Conservation (phyloP, 306 rosid genomes). For the Cucumis hystrix region DNA sequence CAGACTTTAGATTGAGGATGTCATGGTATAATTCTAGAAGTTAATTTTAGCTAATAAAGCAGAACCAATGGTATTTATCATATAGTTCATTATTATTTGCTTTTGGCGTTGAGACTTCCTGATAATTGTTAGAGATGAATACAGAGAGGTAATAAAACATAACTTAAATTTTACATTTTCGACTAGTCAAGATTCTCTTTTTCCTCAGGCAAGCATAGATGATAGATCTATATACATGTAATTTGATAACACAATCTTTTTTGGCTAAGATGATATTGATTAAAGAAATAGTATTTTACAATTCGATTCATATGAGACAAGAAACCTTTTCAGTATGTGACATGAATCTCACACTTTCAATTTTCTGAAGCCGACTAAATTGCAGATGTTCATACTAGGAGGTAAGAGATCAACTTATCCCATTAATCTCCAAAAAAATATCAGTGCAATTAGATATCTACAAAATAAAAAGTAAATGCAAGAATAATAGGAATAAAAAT, state of each 20-base stretch:
- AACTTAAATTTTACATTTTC: not conserved
- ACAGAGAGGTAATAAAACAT: not conserved
- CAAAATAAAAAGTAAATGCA: constrained; percentile 4
- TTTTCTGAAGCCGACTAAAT: constrained; percentile 57
- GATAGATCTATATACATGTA: too few species aligned
- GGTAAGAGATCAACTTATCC: constrained; percentile 57
- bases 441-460: constrained; percentile 57
- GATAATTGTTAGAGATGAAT: not conserved
- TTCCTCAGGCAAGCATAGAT: too few species aligned
- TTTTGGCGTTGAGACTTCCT: not conserved
- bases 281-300: not conserved
- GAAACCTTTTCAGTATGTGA: not conserved
- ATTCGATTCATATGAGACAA: not conserved
- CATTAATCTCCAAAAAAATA: constrained; percentile 61
- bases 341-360: constrained; percentile 15
- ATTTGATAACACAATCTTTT: not conserved
- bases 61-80: not conserved
- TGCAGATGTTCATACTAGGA: constrained; percentile 56
- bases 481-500: not conserved
- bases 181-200: too few species aligned
- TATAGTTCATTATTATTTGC: not conserved
- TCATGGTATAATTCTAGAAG: not conserved
- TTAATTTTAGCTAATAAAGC: not conserved
- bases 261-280: not conserved
- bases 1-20: not conserved